These are phyloP conservation scores for Wallemia mellicola DNA, from an alignment of 1,284 basidiomycete genomes.

Conservation along the genomic window DNA sequence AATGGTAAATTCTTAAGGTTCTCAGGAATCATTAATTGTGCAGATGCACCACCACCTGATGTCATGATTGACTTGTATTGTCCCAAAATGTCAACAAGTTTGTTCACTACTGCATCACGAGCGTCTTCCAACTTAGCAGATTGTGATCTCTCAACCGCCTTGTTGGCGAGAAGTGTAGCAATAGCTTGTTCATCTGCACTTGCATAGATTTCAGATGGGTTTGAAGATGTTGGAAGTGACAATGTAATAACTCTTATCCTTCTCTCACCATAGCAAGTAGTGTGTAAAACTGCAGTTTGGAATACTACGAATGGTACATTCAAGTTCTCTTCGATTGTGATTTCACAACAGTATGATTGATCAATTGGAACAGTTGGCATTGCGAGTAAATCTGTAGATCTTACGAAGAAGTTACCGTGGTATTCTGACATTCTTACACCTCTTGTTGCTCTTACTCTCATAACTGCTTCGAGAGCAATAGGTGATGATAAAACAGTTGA, in stretches of 20 bases:
- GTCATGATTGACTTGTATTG: slow-evolving; percentile 96
- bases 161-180: slow-evolving; percentile 67
- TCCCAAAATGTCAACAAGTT: slow-evolving; percentile 60
- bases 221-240: slow-evolving; percentile 73
- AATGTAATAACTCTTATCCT: slow-evolving; percentile 83
- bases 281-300: slow-evolving; percentile 86
- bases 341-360: slow-evolving; percentile 86
- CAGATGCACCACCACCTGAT: slow-evolving; percentile 64
- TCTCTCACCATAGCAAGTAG: slow-evolving; percentile 80
- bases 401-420: slow-evolving; percentile 98
- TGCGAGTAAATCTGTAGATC: slow-evolving; percentile 84
- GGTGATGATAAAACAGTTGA: slow-evolving; percentile 73
- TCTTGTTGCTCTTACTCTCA: slow-evolving; percentile 81
- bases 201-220: slow-evolving; percentile 74
- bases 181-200: slow-evolving; percentile 85
- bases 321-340: slow-evolving; percentile 88
- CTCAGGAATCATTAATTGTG: slow-evolving; percentile 69
- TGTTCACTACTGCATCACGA: slow-evolving; percentile 65
- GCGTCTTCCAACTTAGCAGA: slow-evolving; percentile 67
- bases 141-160: slow-evolving; percentile 77
- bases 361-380: slow-evolving; percentile 90
- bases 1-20: slow-evolving; percentile 86
- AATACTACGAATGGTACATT: slow-evolving; percentile 76
- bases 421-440: slow-evolving; percentile 89
- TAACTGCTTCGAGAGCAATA: slow-evolving; percentile 87